These are phyloP conservation scores for Symbiodinium pilosum DNA, from an alignment of 73 alveolate genomes.

Conservation along the genomic window DNA sequence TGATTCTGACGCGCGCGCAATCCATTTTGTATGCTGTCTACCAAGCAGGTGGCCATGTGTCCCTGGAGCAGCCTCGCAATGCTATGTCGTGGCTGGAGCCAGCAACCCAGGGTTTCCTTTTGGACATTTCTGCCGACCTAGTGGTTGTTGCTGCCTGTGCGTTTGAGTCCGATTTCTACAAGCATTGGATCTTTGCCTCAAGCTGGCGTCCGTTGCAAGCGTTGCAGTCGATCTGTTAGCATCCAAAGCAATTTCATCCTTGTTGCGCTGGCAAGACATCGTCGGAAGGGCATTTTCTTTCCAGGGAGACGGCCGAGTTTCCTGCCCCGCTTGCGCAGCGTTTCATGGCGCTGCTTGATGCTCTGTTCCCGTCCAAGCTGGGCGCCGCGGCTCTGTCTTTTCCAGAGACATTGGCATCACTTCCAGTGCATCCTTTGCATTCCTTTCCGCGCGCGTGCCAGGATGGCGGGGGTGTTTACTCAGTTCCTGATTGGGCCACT, in stretches of 20 bases:
- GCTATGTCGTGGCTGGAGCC: neutral
- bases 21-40: neutral
- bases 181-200: constrained; percentile 4
- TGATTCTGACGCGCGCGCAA: neutral
- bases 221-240: neutral
- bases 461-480: constrained; percentile 38
- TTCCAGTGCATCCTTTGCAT: neutral
- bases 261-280: neutral
- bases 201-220: neutral
- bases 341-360: neutral
- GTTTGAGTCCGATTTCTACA: neutral
- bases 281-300: neutral
- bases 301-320: neutral
- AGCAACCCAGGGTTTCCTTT: neutral
- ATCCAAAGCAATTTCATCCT: neutral
- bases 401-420: neutral
- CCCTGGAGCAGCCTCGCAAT: neutral
- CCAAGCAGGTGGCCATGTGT: neutral
- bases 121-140: neutral
- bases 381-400: neutral
- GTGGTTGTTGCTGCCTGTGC: neutral
- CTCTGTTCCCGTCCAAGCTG: neutral
- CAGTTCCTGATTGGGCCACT: constrained; percentile 10
- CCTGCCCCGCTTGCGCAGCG: neutral
- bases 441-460: neutral